Conservation (phyloP, 75 land plant species). For the Cunninghamia lanceolata region DNA sequence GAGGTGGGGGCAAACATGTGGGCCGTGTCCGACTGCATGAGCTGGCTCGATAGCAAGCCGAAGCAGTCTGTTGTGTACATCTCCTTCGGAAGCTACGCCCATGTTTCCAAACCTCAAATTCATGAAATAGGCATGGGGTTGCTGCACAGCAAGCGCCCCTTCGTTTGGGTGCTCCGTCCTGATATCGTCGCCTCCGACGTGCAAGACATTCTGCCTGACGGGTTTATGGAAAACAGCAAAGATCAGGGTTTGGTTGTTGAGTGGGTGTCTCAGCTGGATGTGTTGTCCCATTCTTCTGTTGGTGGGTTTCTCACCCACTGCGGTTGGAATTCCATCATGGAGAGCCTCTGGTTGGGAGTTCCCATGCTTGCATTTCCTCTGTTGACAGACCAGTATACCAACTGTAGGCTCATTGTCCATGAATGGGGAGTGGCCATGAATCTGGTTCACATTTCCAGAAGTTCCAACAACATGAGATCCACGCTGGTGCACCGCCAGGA, state of each 20-base stretch:
- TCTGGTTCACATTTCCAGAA: neutral
- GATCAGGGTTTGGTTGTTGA: slow-evolving; percentile 39
- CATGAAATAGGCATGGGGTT: slow-evolving; percentile 42
- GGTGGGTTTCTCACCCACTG: slow-evolving; percentile 65
- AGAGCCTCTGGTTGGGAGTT: slow-evolving; percentile 45
- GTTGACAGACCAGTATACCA: slow-evolving; percentile 45
- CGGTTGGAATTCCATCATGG: slow-evolving; percentile 66
- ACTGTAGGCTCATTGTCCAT: slow-evolving; percentile 41
- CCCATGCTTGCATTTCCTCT: slow-evolving; percentile 57
- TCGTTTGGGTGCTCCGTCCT: slow-evolving; percentile 56
- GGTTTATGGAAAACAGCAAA: slow-evolving; percentile 22
- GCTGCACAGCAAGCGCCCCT: slow-evolving; percentile 24
- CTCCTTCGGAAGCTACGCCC: slow-evolving; percentile 54
- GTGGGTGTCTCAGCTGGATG: slow-evolving; percentile 46
- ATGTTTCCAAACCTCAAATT: slow-evolving; percentile 22
- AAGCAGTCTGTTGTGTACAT: slow-evolving; percentile 39
- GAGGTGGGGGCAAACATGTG: slow-evolving; percentile 26
- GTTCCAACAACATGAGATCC: neutral
- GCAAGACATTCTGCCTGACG: slow-evolving; percentile 30
- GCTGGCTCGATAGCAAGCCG: slow-evolving; percentile 37
- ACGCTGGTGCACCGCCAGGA: slow-evolving; percentile 9
- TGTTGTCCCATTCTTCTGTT: slow-evolving; percentile 39
- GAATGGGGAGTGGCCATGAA: slow-evolving; percentile 41
- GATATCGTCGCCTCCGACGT: slow-evolving; percentile 33
- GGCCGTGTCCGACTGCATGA: slow-evolving; percentile 42